Evolutionary conservation across 257 asterid genomes (phyloP), one percentile per base, ranked within the genome.

Genomic region (Solanum chilense): DNA sequence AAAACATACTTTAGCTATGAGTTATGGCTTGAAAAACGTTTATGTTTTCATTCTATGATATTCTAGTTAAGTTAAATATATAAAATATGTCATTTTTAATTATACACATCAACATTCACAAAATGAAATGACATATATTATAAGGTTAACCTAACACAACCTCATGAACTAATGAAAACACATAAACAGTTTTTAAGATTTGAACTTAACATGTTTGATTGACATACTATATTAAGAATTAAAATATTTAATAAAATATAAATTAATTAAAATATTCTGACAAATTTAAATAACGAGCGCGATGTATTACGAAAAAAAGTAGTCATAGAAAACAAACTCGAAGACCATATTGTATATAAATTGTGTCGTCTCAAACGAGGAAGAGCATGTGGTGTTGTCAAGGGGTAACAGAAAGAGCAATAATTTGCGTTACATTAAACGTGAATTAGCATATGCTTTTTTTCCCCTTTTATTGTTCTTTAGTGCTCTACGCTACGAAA

Each of bases 181-280:
- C n/a, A 56, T 10, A 6, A 56, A 12, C 0, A 2, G 2, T 0
- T 18, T 18, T 56, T 20, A 56, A 18, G 12, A 3, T 56, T 56
- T 20, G 2, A 56, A 56, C 64, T 7, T 3, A 7, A 20, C 1
- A 20, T 56, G n/a, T 20, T 3, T 3, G 12, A 7, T 56, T 56
- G 25, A 20, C 11, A 56, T 3, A 45, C 2, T 12, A 3, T 45
- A 45, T 45, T 12, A 45, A 12, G 1, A 45, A 6, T 52, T 52
- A 0, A 16, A 4, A 6, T 60, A 2, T n/a, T 23, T 0, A 23
- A 21, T 23, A 4, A 60, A 60, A 10, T 9, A 10, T 0, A 5
- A 10, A 0, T 60, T 60, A 60, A 2, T 9, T 60, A 23, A 21
- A 21, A 21, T 23, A 23, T 60, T 23, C 0, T 23, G 1, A 62